Evolutionary conservation across 352 stramenopile genomes (phyloP), one percentile per base, ranked within the genome.

Genomic region (Aphanomyces stellatus): DNA sequence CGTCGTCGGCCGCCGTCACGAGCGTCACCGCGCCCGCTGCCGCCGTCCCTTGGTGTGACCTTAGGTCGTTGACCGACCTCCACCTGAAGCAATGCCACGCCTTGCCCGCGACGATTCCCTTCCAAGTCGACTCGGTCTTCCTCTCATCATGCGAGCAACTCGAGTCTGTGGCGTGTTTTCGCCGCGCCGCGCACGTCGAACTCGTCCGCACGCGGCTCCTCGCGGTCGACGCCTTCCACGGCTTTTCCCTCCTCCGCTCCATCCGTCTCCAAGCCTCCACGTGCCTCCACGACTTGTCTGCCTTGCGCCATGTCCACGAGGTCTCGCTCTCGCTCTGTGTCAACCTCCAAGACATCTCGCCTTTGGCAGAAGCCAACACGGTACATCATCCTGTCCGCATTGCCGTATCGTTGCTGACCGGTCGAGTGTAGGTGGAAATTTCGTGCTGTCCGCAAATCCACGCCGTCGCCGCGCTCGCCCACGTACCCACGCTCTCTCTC

Each of bases 291-390:
- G 74, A 87, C 55, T 77, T 90, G 1, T 81, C 78, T 2, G 71
- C 72, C 5, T 60, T 88, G 8, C 35, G 51, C 0, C 43, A 66
- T 5, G 74, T 75, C 19, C 59, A 73, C 40, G 69, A 73, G 40
- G 78, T 88, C 10, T 76, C 87, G 40, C 72, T 90, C 13, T 88
- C 79, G 10, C 87, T 88, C 60, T 90, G 81, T 61, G 79, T 88
- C 70, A 70, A 56, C 22, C 66, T 91, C 31, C 69, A 69, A 0
- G 71, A 88, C 53, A 71, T 91, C 30, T 30, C 65, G 27, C 71
- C 82, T 22, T 72, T 88, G 2, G 68, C 71, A 13, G 59, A 75
- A 28, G 85, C 74, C 55, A 62, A 76, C n/a, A 72, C 74, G 0
- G 82, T 90, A 51, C 71, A 83, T 49, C 69, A 87, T 31, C 85